Evolutionary conservation across 2,329 filamentous ascomycete genomes (phyloP).

Genomic region (Diaporthe australafricana): DNA sequence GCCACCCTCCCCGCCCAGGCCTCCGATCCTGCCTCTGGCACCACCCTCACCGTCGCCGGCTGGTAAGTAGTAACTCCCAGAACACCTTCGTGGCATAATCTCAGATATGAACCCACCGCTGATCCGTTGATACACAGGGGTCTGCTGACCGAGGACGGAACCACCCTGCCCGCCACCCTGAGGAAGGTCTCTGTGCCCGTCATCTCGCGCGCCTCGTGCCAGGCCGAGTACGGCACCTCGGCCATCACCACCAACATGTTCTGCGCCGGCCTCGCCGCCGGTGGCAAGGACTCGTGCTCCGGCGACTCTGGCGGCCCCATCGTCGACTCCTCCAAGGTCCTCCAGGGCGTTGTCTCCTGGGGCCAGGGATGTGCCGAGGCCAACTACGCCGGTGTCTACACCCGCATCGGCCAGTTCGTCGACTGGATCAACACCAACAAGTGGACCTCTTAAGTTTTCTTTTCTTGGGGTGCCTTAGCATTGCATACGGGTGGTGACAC

Average conservation of each 20-base stretch:
- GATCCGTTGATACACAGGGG: slow-evolving; percentile 39
- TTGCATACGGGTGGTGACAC: not conserved
- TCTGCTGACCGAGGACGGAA: slow-evolving; percentile 37
- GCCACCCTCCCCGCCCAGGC: slow-evolving; percentile 41
- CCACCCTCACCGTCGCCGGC: slow-evolving; percentile 42
- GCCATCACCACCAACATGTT: slow-evolving; percentile 47
- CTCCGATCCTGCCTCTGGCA: slow-evolving; percentile 43
- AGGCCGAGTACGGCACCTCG: slow-evolving; percentile 40
- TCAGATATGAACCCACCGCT: not conserved
- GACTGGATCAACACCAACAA: slow-evolving; percentile 44
- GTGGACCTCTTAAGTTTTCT: slow-evolving; percentile 27
- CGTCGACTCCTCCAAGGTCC: slow-evolving; percentile 39
- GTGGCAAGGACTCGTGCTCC: slow-evolving; percentile 48
- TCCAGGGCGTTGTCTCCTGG: slow-evolving; percentile 48
- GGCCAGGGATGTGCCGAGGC: slow-evolving; percentile 46
- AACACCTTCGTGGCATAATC: too few relatives aligned
- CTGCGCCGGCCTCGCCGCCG: slow-evolving; percentile 45
- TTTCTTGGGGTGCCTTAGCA: not conserved
- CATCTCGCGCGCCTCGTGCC: slow-evolving; percentile 44
- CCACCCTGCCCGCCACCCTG: slow-evolving; percentile 39
- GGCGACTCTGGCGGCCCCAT: slow-evolving; percentile 49
- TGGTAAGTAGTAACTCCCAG: slow-evolving; percentile 42
- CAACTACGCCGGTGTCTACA: slow-evolving; percentile 45
- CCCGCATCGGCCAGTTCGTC: slow-evolving; percentile 43
- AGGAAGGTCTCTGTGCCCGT: slow-evolving; percentile 48